Conservation (phyloP, 2,329 filamentous ascomycete genomes). For the Escovopsis weberi region DNA sequence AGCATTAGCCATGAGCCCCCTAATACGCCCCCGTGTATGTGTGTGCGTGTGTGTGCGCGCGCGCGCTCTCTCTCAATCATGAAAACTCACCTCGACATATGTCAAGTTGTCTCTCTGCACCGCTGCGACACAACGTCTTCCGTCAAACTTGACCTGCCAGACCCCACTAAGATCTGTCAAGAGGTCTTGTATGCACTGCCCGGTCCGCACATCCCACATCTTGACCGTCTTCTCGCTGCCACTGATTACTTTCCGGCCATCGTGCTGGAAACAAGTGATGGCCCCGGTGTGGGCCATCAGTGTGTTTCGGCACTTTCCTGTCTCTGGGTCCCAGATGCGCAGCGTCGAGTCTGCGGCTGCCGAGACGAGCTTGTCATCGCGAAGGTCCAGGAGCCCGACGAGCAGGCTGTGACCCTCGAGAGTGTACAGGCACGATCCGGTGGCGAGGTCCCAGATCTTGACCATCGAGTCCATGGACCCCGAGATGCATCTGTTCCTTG, state of each 20-base stretch:
- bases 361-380: conserved; percentile 80
- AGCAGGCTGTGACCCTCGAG: conserved; percentile 87
- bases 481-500: conserved; percentile 88
- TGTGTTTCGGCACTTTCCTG: conserved; percentile 76
- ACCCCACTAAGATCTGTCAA: conserved; percentile 91
- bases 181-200: conserved; percentile 83
- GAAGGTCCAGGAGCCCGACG: conserved; percentile 80
- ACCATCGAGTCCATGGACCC: conserved; percentile 97
- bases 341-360: conserved; percentile 91
- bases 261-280: conserved; percentile 97
- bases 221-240: conserved; percentile 92
- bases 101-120: conserved; percentile 87
- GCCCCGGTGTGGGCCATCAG: conserved; percentile 90
- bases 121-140: conserved; percentile 85
- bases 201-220: conserved; percentile 94
- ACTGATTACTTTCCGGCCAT: conserved; percentile 90
- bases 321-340: conserved; percentile 93
- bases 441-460: conserved; percentile 92
- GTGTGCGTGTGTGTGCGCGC: not conserved
- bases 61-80: no score
- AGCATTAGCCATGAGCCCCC: not conserved
- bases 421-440: conserved; percentile 71
- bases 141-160: conserved; percentile 98
- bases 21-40: not conserved
- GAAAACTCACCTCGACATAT: conserved; percentile 72